A percentile compares a stretch with the other conserved stretches of the same genome.
These are phyloP conservation scores for Myxozyma neglecta DNA, from an alignment of 805 yeast genomes.

Conservation along the genomic window DNA sequence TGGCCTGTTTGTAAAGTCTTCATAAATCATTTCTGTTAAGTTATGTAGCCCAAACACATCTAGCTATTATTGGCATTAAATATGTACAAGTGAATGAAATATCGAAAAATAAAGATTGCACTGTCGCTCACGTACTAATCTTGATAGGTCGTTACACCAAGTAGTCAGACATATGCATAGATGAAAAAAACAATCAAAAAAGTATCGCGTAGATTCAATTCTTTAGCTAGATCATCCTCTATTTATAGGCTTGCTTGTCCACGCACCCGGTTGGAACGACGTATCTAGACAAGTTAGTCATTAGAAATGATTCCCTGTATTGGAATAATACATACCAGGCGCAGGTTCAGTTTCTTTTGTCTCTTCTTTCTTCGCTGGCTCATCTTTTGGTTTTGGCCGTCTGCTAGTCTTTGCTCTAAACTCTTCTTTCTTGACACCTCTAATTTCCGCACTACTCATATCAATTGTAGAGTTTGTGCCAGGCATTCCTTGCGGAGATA, in stretches of 20 bases:
- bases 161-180: not conserved
- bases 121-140: too few species aligned
- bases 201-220: not conserved
- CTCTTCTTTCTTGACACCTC: not conserved
- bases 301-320: not conserved
- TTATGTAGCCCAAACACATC: too few species aligned
- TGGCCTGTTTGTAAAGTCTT: too few species aligned
- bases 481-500: constrained; percentile 29
- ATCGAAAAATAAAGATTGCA: too few species aligned
- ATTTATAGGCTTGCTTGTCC: constrained; percentile 16
- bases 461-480: constrained; percentile 12
- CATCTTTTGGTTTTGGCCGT: not conserved
- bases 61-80: too few species aligned
- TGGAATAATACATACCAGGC: not conserved
- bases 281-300: not conserved
- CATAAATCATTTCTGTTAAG: too few species aligned
- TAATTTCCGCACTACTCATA: not conserved
- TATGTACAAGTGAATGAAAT: too few species aligned
- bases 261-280: constrained; percentile 8
- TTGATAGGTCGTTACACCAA: not conserved
- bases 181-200: not conserved
- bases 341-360: not conserved
- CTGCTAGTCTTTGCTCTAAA: not conserved
- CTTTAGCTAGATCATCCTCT: not conserved
- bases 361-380: not conserved